Base-by-base conservation (phyloP, 2,329 filamentous ascomycete genomes). In the Scortechinia acanthostroma region DNA sequence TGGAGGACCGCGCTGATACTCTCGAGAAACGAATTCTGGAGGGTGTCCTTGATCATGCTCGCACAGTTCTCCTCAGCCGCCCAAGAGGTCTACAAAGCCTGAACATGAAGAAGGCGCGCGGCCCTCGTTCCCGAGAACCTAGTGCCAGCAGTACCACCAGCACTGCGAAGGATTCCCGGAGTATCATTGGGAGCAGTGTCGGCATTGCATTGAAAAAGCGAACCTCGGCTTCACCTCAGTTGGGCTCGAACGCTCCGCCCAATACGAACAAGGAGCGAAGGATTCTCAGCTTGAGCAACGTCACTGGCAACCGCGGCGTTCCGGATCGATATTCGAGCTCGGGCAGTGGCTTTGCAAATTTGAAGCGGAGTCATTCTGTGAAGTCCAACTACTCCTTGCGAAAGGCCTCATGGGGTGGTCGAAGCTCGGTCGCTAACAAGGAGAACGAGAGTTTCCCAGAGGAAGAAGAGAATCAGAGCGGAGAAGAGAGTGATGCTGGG, bases 1-100 rank as follows among this genome's bases (percentile, higher is more conserved):
- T 84, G 77, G 78, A 83, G 51, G 65, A 69, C 17, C 77, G 80
- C 50, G 80, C 80, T 15, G 77, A 82, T 52, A 68, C 69, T 15
- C 66, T 84, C 4, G 80, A 84, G 58, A 76, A 77, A 45, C 74
- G 79, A 37, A 81, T 84, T 49, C 59, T 84, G 22, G 79, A 83
- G 48, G 77, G 78, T 37, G 75, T 83, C 45, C 79, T 84, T 57
- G 78, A 83, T 51, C 79, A 83, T 54, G 80, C 78, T 35, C 74
- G 79, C 10, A 40, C 13, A 21, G 73, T 77, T 46, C 63, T 82
- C 33, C 69, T 83, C 48, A 73, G 25, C n/a, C 25, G 25, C 10
- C n/a, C 25, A 10, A 40, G 17, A 10, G 17, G 35, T 19, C 17
- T 19, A 6, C 53, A 64, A 64, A 47, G 63, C 62, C 64, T 70